Base-by-base conservation (phyloP, 495 filamentous ascomycete genomes). In the Hypomontagnella monticulosa region DNA sequence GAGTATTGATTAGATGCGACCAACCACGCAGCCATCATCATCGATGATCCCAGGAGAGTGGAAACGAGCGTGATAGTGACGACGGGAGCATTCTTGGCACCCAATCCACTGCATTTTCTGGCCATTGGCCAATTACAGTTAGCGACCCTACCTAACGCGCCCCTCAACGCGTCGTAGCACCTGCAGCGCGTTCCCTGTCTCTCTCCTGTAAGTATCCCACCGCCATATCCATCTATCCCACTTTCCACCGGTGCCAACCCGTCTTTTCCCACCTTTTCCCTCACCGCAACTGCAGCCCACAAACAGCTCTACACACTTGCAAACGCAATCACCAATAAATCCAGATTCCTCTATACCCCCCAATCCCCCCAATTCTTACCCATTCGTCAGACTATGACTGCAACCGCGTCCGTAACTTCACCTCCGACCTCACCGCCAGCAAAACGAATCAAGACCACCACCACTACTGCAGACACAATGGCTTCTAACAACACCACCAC, bases 301-400 rank as follows among this genome's bases (percentile, higher is more conserved):
- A 51, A 47, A 14, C 43, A 44, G 37, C 48, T n/a, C n/a, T 19
- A 38, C 50, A 1, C 40, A 40, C 2, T 30, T 27, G 10, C 63
- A 44, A 42, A 43, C 14, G 9, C 8, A 1, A 14, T 47, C 10
- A 7, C 23, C 23, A 27, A 27, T 2, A 6, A 27, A 27, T 6
- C 6, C 23, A 6, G 23, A 27, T 27, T 27, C 6, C 23, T 27
- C 6, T 3, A 2, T 27, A 3, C 23, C 2, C 23, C 23, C 23
- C 23, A 27, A 27, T n/a, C n/a, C n/a, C n/a, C n/a, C n/a, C n/a
- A 27, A 27, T 27, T 27, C 6, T 27, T 3, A 27, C 23, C 23
- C 42, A 38, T 10, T 19, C 15, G 19, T 30, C 51, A 56, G 69
- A 83, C 70, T 77, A 88, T 88, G 86, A 87, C 85, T 71, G 77